These are phyloP conservation scores for Coleophoma crateriformis DNA, from an alignment of 2,329 filamentous ascomycete genomes.

Conservation along the genomic window DNA sequence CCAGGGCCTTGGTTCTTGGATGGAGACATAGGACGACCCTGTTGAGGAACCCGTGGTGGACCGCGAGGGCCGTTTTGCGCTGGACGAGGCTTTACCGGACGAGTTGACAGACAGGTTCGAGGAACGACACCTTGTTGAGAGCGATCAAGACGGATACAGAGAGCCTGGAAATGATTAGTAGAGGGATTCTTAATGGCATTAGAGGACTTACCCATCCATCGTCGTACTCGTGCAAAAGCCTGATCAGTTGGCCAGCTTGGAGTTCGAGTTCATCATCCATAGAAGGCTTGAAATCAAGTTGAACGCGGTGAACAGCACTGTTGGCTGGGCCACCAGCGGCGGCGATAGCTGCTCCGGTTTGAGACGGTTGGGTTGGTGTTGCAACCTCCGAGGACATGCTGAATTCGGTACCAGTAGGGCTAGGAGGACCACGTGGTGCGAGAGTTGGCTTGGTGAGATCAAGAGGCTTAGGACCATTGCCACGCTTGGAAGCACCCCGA, in stretches of 20 bases:
- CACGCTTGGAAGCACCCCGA: conserved; percentile 53
- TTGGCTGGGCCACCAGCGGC: conserved; percentile 54
- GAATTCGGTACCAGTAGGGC: conserved; percentile 59
- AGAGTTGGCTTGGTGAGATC: conserved; percentile 44
- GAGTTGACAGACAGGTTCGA: conserved; percentile 85
- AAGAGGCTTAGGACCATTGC: conserved; percentile 39
- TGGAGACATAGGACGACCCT: conserved; percentile 14
- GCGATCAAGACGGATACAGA: conserved; percentile 85
- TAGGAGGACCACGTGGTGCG: conserved; percentile 35
- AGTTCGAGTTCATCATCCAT: conserved; percentile 89
- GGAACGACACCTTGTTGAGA: conserved; percentile 91
- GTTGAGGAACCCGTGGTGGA: conserved; percentile 14
- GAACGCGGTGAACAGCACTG: conserved; percentile 78
- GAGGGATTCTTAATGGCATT: background rate
- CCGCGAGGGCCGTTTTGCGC: conserved; percentile 23
- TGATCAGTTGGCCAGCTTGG: conserved; percentile 74
- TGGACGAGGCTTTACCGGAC: conserved; percentile 60
- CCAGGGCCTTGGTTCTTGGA: conserved; percentile 10
- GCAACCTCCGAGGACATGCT: conserved; percentile 49
- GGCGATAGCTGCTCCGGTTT: conserved; percentile 53
- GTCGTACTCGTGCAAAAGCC: conserved; percentile 92
- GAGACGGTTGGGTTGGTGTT: conserved; percentile 37
- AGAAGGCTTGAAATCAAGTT: conserved; percentile 89
- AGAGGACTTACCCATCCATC: conserved; percentile 80
- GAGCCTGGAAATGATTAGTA: conserved; percentile 54